A percentile compares a stretch with the other conserved stretches of the same genome.
Evolutionary conservation across 2,329 filamentous ascomycete genomes (phyloP).

Genomic region (Curvularia verruculosa): DNA sequence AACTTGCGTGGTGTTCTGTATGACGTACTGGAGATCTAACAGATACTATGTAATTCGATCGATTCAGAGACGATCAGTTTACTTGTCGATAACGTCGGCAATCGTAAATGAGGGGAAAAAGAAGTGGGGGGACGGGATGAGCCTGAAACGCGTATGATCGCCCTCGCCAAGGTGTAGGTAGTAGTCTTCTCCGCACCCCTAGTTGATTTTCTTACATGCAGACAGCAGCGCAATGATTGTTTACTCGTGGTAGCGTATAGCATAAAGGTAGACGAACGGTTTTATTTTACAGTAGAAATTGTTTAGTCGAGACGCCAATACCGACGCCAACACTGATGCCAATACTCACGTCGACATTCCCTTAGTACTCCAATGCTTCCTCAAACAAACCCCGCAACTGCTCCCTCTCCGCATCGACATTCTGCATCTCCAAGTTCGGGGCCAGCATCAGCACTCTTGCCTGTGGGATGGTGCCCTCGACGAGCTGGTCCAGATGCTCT

Average conservation of each 20-base stretch:
- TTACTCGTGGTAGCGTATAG: background rate
- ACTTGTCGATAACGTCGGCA: background rate
- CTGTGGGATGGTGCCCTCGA: constrained; percentile 95
- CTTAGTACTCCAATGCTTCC: constrained; percentile 52
- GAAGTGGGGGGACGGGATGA: background rate
- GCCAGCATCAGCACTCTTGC: constrained; percentile 88
- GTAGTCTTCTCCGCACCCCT: background rate
- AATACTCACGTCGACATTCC: no score
- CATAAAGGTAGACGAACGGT: background rate
- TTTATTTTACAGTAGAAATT: background rate
- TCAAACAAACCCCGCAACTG: constrained; percentile 56
- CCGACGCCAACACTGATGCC: constrained; percentile 16
- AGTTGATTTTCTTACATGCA: no score
- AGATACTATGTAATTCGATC: background rate
- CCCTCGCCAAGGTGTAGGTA: background rate
- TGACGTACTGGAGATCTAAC: background rate
- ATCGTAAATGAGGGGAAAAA: background rate
- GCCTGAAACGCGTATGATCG: constrained; percentile 1
- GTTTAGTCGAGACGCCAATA: background rate
- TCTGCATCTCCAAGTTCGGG: constrained; percentile 68
- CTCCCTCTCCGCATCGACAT: constrained; percentile 56
- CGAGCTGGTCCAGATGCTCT: constrained; percentile 78
- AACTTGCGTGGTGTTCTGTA: background rate
- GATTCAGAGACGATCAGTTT: background rate
- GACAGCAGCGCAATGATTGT: background rate